These are phyloP conservation scores for Podospora appendiculata DNA, from an alignment of 495 filamentous ascomycete species.

Conservation along the genomic window DNA sequence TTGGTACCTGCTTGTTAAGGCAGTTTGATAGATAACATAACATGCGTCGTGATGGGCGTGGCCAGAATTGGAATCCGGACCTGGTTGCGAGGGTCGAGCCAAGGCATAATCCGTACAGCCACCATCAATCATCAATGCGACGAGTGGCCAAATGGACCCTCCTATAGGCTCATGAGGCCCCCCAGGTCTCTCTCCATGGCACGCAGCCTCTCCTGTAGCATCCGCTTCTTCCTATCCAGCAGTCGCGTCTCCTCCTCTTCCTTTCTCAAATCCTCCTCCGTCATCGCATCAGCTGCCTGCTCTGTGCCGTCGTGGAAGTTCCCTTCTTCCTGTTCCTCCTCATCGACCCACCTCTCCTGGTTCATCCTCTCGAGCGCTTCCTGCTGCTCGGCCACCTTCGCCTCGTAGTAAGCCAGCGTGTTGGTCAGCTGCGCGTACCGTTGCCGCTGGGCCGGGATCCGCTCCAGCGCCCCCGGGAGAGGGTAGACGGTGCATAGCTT, in stretches of 20 bases:
- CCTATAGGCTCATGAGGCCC: conserved; percentile 32
- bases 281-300: conserved; percentile 42
- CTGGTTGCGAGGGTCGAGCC: no score
- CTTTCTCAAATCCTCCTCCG: conserved; percentile 63
- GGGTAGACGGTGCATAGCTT: conserved; percentile 86
- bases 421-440: conserved; percentile 64
- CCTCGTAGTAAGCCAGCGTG: conserved; percentile 73
- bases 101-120: no score
- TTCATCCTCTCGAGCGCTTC: conserved; percentile 70
- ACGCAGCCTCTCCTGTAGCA: conserved; percentile 67
- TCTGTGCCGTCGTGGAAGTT: conserved; percentile 29
- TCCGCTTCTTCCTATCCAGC: conserved; percentile 68
- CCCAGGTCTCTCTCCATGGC: conserved; percentile 77
- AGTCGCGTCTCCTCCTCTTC: conserved; percentile 76
- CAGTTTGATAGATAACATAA: no score
- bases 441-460: conserved; percentile 62
- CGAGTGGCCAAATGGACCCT: no score
- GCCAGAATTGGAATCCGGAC: no score
- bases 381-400: conserved; percentile 68
- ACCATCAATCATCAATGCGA: no score
- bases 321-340: conserved; percentile 39
- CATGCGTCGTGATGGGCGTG: no score
- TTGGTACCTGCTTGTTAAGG: no score
- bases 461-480: conserved; percentile 72
- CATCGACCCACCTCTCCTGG: conserved; percentile 36